phyloP scores from a whole-genome alignment of 306 rosid species.

The Dalbergia cochinchinensis region DNA sequence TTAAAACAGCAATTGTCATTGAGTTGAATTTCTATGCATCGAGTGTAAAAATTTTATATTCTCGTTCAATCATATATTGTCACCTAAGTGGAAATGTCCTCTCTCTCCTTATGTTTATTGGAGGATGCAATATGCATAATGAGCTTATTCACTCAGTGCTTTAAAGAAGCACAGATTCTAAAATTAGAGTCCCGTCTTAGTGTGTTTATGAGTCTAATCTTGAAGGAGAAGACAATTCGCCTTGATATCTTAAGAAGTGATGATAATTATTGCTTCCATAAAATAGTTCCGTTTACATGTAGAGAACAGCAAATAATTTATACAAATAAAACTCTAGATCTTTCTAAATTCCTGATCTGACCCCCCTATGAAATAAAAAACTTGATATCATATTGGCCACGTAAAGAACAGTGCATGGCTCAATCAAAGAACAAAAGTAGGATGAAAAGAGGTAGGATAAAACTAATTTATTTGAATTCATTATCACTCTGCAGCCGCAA shows the following conservation, averaged over 20 bases:
- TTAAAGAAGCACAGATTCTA: background rate
- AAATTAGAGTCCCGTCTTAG: background rate
- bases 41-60: no score
- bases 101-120: background rate
- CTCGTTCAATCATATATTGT: no score
- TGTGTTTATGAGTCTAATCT: no score
- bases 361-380: constrained; percentile 14
- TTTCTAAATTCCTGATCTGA: constrained; percentile 36
- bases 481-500: constrained; percentile 62
- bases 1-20: background rate
- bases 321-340: constrained; percentile 39
- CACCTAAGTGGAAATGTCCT: no score
- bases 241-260: constrained; percentile 7
- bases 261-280: constrained; percentile 25
- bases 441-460: constrained; percentile 39
- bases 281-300: constrained; percentile 25
- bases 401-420: constrained; percentile 33
- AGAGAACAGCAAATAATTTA: constrained; percentile 43
- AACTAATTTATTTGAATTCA: constrained; percentile 34
- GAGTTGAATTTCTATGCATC: no score
- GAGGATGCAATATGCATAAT: constrained; percentile 8
- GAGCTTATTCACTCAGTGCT: background rate
- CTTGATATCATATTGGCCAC: constrained; percentile 40
- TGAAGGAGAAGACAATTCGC: constrained; percentile 16
- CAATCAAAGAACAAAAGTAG: constrained; percentile 23